Percentiles rank a stretch among this genome's conserved stretches.
These are phyloP conservation scores for Saraca asoca DNA, from an alignment of 331 rosid species.

Conservation along the genomic window DNA sequence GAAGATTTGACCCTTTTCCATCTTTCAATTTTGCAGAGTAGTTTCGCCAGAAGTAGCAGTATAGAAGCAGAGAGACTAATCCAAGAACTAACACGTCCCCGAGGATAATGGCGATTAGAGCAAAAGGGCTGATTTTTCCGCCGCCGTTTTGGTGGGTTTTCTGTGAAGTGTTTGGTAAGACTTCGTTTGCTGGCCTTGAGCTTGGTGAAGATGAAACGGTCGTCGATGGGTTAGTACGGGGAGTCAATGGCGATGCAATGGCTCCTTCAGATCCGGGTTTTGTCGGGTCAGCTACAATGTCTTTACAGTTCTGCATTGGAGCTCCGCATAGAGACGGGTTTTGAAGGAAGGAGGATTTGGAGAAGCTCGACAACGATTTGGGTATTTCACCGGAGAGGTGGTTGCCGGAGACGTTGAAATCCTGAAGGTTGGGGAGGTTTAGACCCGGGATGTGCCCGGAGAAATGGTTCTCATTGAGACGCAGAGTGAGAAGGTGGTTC, in stretches of 20 bases:
- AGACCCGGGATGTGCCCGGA: slow-evolving; percentile 53
- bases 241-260: slow-evolving; percentile 63
- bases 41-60: slow-evolving; percentile 66
- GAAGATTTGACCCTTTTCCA: slow-evolving; percentile 49
- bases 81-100: slow-evolving; percentile 63
- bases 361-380: slow-evolving; percentile 50
- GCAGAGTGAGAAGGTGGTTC: slow-evolving; percentile 67
- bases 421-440: slow-evolving; percentile 50
- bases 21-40: slow-evolving; percentile 43
- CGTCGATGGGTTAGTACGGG: slow-evolving; percentile 31
- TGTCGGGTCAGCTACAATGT: slow-evolving; percentile 43
- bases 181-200: slow-evolving; percentile 47
- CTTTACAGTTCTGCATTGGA: slow-evolving; percentile 56
- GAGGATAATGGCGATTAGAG: slow-evolving; percentile 56
- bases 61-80: slow-evolving; percentile 63
- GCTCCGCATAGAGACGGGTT: slow-evolving; percentile 66
- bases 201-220: slow-evolving; percentile 69
- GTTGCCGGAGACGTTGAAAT: slow-evolving; percentile 70
- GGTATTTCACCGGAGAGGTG: slow-evolving; percentile 66
- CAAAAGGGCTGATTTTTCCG: slow-evolving; percentile 47
- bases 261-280: slow-evolving; percentile 80
- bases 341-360: slow-evolving; percentile 50
- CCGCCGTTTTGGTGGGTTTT: slow-evolving; percentile 28
- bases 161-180: slow-evolving; percentile 7
- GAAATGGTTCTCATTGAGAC: slow-evolving; percentile 53